Base-by-base conservation (phyloP, 805 yeast genomes). In the Kuraishia floccosa region DNA sequence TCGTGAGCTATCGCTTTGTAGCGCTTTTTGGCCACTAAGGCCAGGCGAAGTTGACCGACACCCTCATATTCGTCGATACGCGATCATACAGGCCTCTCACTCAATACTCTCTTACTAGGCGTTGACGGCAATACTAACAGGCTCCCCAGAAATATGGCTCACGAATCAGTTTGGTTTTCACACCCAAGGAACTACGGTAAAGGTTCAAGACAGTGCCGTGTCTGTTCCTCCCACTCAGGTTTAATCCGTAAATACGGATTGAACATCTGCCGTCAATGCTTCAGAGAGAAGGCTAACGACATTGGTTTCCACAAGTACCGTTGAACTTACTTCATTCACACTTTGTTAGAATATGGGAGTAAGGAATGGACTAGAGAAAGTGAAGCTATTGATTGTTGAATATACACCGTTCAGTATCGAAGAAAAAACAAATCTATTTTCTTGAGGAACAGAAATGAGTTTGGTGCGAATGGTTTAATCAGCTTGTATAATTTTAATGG, bases 121-220 rank as follows among this genome's bases (percentile, higher is more conserved):
- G 7, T 14, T 27, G 5, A n/a, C 17, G 12, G 22, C 24, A 17
- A 17, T 18, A 17, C 16, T 17, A 24, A 46, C 44, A 48, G 44
- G 12, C 18, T 7, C 11, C 28, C 17, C 17, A 16, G 15, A 75
- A 82, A 71, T 42, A 87, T 87, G 97, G 96, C 96, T 81, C 97
- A 87, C 96, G 96, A 85, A 80, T 80, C 85, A 86, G 94, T 89
- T 79, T 91, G 99, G 99, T 91, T 70, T 80, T 87, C 97, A 67
- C 98, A 91, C 94, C 98, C 99, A 79, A 85, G 97, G 84, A 87
- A 82, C 72, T 89, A 76, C 86, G 98, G 98, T 72, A 91, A 91
- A 84, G 99, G 99, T 74, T 83, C 97, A 60, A 94, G 99, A 76
- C 91, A 84, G 75, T 91, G 97, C 78, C 91, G 97, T 70, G 87